Base-by-base conservation (phyloP, 2,329 filamentous ascomycete genomes). In the Hymenotorrendiella dingleyae region DNA sequence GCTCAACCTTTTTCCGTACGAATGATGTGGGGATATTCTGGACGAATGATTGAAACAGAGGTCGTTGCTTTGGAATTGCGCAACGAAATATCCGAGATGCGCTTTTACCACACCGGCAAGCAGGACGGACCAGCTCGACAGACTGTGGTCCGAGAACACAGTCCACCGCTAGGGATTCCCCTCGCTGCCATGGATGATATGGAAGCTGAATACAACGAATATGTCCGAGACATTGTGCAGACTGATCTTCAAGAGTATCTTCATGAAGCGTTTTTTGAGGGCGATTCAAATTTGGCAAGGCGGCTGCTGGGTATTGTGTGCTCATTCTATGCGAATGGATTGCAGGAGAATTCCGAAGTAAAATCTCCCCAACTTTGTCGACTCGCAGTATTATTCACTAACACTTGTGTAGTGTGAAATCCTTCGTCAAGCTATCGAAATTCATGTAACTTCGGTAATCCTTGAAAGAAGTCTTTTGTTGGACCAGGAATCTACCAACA, bases 401-500 rank as follows among this genome's bases (percentile, higher is more conserved):
- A 53, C 37, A 30, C n/a, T 23, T 17, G 33, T 20, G 9, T 22
- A 61, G 57, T 56, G 48, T 20, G 50, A 54, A 22, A 36, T 59
- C 26, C 51, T 61, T 19, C 54, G 56, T 9, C 46, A 50, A 36
- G 58, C 55, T 14, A 17, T 61, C 19, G 58, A 60, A 42, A 55
- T 60, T 29, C 58, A 61, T 36, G 52, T 60, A 16, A 56, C 51
- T 6, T 43, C 45, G 10, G 47, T 53, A 6, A 58, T 61, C 12
- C 51, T 61, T 21, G 56, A 57, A 42, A 46, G 54, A 46, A 61
- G 53, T 41, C 53, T 61, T 21, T 38, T 52, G 12, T 54, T 61
- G 36, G 56, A 61, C 17, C 33, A 40, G 1, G 47, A 54, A 27
- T 61, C 58, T 3, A 44, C 50, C 6, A 36, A 43, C n/a, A 43